phyloP scores from a whole-genome alignment of 768 basidiomycete genomes.

The Albatrellus ellisii region DNA sequence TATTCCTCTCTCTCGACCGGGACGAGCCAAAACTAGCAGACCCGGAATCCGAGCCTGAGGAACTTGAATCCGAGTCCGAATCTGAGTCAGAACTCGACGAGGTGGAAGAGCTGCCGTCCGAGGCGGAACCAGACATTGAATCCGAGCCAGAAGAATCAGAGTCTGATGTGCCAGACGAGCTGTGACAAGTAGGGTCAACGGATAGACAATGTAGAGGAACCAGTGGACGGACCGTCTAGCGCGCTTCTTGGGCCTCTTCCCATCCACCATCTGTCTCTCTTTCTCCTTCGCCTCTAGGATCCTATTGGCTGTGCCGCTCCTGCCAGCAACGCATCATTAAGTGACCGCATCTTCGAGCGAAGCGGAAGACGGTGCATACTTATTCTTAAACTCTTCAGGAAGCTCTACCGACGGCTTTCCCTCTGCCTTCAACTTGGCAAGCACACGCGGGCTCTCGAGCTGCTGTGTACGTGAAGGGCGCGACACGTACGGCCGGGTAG shows the following conservation, averaged over 20 bases:
- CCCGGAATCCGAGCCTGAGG: conserved; percentile 15
- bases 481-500: conserved; percentile 65
- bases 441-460: conserved; percentile 61
- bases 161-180: conserved; percentile 6
- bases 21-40: conserved; percentile 23
- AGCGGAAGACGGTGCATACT: conserved; percentile 32
- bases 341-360: background rate
- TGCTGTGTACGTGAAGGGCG: conserved; percentile 84
- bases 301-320: conserved; percentile 71
- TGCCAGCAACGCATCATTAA: conserved; percentile 16
- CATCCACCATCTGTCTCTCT: conserved; percentile 38
- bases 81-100: conserved; percentile 14
- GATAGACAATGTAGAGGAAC: background rate
- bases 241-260: conserved; percentile 16
- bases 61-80: conserved; percentile 11
- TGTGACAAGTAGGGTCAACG: background rate
- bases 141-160: conserved; percentile 4
- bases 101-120: conserved; percentile 2
- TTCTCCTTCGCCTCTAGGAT: conserved; percentile 80
- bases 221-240: conserved; percentile 20
- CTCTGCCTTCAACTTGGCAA: conserved; percentile 54
- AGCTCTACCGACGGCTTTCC: conserved; percentile 73
- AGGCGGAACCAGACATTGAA: too few species aligned
- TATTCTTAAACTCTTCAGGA: conserved; percentile 82
- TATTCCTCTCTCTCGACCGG: conserved; percentile 30